Conservation (phyloP, 257 asterid species). For the Knoxia roxburghii region DNA sequence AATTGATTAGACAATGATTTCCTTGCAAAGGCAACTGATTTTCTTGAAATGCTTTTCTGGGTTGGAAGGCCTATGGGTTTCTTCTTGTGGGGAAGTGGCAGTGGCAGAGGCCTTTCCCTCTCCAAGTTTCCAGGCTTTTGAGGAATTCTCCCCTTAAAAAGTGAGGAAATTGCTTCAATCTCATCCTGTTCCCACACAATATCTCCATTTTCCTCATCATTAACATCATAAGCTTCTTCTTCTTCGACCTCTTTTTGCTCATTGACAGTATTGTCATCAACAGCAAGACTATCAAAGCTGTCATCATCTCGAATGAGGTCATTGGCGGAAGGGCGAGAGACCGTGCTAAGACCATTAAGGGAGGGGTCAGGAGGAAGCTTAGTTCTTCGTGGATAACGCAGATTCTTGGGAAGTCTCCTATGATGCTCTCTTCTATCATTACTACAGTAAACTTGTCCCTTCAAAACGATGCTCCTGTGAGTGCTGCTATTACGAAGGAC, state of each 20-base stretch:
- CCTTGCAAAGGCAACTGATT: slow-evolving; percentile 27
- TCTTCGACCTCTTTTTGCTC: neutral
- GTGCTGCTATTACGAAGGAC: neutral
- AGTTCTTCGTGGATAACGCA: slow-evolving; percentile 49
- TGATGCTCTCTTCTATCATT: slow-evolving; percentile 18
- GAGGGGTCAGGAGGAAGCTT: slow-evolving; percentile 45
- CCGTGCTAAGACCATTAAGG: slow-evolving; percentile 10
- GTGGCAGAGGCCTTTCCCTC: slow-evolving; percentile 64
- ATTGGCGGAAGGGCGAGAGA: slow-evolving; percentile 17
- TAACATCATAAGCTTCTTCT: slow-evolving; percentile 14
- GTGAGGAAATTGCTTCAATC: slow-evolving; percentile 78
- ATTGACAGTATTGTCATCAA: slow-evolving; percentile 17
- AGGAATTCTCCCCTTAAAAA: slow-evolving; percentile 68
- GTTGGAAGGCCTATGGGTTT: slow-evolving; percentile 66
- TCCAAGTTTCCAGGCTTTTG: slow-evolving; percentile 66
- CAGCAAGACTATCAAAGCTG: slow-evolving; percentile 9
- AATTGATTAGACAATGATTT: slow-evolving; percentile 51
- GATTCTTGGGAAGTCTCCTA: slow-evolving; percentile 52
- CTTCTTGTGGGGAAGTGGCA: slow-evolving; percentile 62
- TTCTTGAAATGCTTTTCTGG: slow-evolving; percentile 42
- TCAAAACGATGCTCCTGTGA: slow-evolving; percentile 18
- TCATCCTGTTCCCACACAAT: slow-evolving; percentile 65
- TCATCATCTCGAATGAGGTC: neutral
- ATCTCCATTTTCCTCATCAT: slow-evolving; percentile 21
- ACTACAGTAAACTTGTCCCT: slow-evolving; percentile 10